Evolutionary conservation across 257 asterid species (phyloP), one percentile per base, ranked within the genome.

Genomic region (Thymus mandschuricus): DNA sequence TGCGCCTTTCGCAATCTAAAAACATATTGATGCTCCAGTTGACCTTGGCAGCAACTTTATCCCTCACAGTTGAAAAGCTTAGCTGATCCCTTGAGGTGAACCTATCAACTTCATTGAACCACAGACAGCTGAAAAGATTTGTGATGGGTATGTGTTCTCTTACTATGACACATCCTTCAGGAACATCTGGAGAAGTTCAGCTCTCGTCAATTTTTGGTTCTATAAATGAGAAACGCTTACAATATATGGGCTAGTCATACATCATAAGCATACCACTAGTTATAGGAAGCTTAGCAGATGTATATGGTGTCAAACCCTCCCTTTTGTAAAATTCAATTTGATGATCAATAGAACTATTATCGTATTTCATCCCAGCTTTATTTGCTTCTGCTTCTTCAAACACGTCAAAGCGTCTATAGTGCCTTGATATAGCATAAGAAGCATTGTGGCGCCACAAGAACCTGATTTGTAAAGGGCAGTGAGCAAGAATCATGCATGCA

Each of bases 81-180:
- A 95, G 80, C 78, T 95, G 99, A 77, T 95, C 99, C 81, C 97
- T 79, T 46, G 99, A 78, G 63, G 99, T 95, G 80, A 95, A 95
- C 38, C 98, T 85, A 71, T 95, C 99, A 70, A 95, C 98, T 85
- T 95, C 98, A 70, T 88, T 95, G 84, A 95, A 95, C 99, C 99
- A 92, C 21, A 95, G 83, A 73, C 99, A 92, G 80, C 94, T 81
- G 76, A 95, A 92, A 59, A 95, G 96, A 84, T 95, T 90, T 49
- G 99, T 87, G 69, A 95, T 87, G 51, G 98, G 88, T 66, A 75
- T 82, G 81, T 95, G 99, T 64, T 92, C 99, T 76, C 95, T 87
- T 68, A 95, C 81, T 68, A 95, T 85, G 13, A 88, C 97, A 68
- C 98, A 95, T 60, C 97, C 99, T 86, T 95, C 97, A 5, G 99